phyloP scores from a whole-genome alignment of 2,329 filamentous ascomycete genomes.

The Cercospora janseana region DNA sequence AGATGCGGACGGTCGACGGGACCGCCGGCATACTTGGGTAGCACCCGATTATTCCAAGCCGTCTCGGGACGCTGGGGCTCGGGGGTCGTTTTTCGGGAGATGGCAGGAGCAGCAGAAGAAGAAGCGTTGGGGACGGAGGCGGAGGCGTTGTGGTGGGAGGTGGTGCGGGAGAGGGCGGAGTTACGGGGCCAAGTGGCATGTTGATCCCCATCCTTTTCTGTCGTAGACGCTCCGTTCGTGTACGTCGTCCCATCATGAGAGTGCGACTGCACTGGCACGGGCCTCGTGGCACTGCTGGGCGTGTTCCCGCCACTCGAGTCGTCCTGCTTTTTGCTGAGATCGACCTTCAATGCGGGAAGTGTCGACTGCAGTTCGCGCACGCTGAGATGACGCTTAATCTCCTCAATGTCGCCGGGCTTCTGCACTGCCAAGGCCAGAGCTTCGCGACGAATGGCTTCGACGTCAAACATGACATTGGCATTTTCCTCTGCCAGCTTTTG shows the following conservation, averaged over 20 bases:
- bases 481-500: slow-evolving; percentile 37
- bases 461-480: slow-evolving; percentile 75
- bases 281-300: slow-evolving; percentile 14
- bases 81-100: slow-evolving; percentile 12
- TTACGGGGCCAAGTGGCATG: slow-evolving; percentile 26
- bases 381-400: slow-evolving; percentile 65
- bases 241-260: slow-evolving; percentile 17
- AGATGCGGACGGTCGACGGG: slow-evolving; percentile 21
- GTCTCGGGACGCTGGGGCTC: slow-evolving; percentile 7
- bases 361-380: slow-evolving; percentile 74
- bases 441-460: slow-evolving; percentile 78
- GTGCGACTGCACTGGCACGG: slow-evolving; percentile 10
- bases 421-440: slow-evolving; percentile 74
- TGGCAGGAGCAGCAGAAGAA: background rate
- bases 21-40: background rate
- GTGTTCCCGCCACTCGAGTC: slow-evolving; percentile 9
- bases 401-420: slow-evolving; percentile 65
- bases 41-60: slow-evolving; percentile 11
- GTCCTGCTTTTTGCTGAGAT: slow-evolving; percentile 15
- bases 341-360: slow-evolving; percentile 81
- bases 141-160: slow-evolving; percentile 13
- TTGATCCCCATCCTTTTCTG: too few relatives aligned
- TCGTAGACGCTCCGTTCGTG: too few relatives aligned
- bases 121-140: slow-evolving; percentile 1
- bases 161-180: slow-evolving; percentile 15